These are phyloP conservation scores for Rhodotorula sp. DNA, from an alignment of 1,284 basidiomycete genomes.

Conservation along the genomic window DNA sequence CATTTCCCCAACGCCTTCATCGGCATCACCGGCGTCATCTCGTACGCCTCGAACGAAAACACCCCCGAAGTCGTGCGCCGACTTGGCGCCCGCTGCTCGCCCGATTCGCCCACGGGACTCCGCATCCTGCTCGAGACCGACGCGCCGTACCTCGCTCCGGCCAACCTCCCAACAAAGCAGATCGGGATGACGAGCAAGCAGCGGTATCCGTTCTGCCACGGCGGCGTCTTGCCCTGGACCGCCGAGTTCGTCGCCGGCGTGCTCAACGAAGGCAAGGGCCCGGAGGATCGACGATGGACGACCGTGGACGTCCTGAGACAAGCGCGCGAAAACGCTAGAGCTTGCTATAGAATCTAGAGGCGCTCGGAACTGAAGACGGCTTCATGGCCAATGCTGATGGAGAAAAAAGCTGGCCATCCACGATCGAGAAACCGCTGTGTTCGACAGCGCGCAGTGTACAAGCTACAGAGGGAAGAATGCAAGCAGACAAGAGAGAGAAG, in stretches of 20 bases:
- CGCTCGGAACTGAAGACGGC: background rate
- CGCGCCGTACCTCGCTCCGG: slow-evolving; percentile 76
- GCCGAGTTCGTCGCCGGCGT: slow-evolving; percentile 66
- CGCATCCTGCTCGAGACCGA: slow-evolving; percentile 76
- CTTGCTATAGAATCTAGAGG: slow-evolving; percentile 62
- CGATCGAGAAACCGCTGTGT: background rate
- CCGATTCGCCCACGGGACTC: slow-evolving; percentile 43
- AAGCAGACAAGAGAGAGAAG: too few species aligned
- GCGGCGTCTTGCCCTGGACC: slow-evolving; percentile 77
- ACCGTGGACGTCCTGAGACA: slow-evolving; percentile 60
- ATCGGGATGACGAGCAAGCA: slow-evolving; percentile 35
- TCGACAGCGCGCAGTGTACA: too few species aligned
- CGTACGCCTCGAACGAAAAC: slow-evolving; percentile 67
- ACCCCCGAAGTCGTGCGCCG: slow-evolving; percentile 53
- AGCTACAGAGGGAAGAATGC: too few species aligned
- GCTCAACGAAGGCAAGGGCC: slow-evolving; percentile 39
- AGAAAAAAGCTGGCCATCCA: background rate
- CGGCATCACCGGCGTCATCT: slow-evolving; percentile 76
- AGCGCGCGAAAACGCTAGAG: slow-evolving; percentile 64
- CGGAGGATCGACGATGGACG: slow-evolving; percentile 52
- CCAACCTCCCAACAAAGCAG: slow-evolving; percentile 64
- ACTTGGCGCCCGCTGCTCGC: slow-evolving; percentile 39
- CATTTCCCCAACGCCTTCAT: slow-evolving; percentile 76
- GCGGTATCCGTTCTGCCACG: slow-evolving; percentile 67
- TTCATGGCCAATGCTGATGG: background rate